Evolutionary conservation across 2,329 filamentous ascomycete species (phyloP), one percentile per base, ranked within the genome.

Genomic region (Sporothrix schenckii): DNA sequence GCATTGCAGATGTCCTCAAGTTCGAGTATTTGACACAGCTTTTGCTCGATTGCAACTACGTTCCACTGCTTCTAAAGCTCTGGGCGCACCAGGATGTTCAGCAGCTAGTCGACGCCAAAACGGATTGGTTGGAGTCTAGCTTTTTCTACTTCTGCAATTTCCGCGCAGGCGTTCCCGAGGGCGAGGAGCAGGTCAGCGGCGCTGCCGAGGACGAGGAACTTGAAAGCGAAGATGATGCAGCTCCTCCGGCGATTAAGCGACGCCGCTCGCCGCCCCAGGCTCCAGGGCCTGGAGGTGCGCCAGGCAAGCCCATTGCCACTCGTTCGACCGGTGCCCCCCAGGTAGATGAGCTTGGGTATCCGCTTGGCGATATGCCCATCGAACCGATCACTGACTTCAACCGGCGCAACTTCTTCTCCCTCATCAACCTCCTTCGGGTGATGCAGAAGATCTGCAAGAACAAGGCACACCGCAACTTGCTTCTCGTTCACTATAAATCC

Each of bases 401-500:
- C 14, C 93, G 92, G 80, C 92, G 95, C 75, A 97, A 97, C 79
- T 97, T 98, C 83, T 97, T 97, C 83, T 92, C 93, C 1, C 88
- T 92, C 58, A 97, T 97, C 83, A 98, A 97, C 81, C 94, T 96
- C 80, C 85, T 99, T 24, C 93, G 96, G 74, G 90, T 97, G 72
- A 92, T 99, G 87, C 95, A 99, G 78, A 99, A 99, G 81, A 91
- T 98, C 72, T 97, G 94, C 81, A 96, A 97, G 76, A 88, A 92
- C 80, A 98, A 98, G 81, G 92, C 94, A 1, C 95, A 99, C 81
- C 91, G 95, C 69, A 97, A 97, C 79, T 85, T 99, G 16, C 86
- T 98, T 66, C 88, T 99, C 67, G 94, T 99, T 49, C 92, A 94
- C 77, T 98, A 97, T 85, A 98, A 98, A 81, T 95, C 91, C 63